Base-by-base conservation (phyloP, 805 yeast species). In the Pichia scutulata region DNA sequence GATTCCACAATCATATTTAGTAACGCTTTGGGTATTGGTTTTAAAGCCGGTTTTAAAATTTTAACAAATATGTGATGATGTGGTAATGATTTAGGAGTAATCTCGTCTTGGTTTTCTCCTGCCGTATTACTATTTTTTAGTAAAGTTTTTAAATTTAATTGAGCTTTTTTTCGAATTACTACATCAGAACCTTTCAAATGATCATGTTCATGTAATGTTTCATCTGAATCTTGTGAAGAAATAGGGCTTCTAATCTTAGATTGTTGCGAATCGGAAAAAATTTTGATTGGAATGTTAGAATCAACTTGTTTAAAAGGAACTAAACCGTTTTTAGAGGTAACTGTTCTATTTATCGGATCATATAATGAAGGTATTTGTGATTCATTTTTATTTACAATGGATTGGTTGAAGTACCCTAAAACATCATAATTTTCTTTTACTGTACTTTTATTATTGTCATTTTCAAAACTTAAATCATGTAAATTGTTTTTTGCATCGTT, bases 1-100 rank as follows among this genome's bases (percentile, higher is more conserved):
- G 86, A 74, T 55, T 81, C 83, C 28, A 82, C 86, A 43, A 81
- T 65, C 56, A 74, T 71, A 44, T 79, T 79, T 30, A 70, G 50
- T n/a, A 63, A 49, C 48, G 63, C 61, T 44, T 56, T 59, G 22
- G 68, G 56, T 12, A 58, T 54, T 22, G 55, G 54, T 48, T 60
- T 66, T 22, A 68, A 56, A 14, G 58, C 63, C 4, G 81, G 71
- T 54, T 59, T 70, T 4, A 62, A 57, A 30, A 56, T 59, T 3
- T 56, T 45, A 8, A 49, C 49, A 43, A 50, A 67, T 33, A 59
- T 64, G 3, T 52, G 52, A 30, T 55, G 55, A 26, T 61, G 56
- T 22, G 83, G 82, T 8, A 68, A 62, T 55, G 81, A 76, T 8
- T 70, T 62, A n/a, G 9, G 14, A 13, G 33, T 12, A 13, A 40